Evolutionary conservation across 495 filamentous ascomycete species (phyloP), one percentile per base, ranked within the genome.

Genomic region (Penicillium cosmopolitanum): DNA sequence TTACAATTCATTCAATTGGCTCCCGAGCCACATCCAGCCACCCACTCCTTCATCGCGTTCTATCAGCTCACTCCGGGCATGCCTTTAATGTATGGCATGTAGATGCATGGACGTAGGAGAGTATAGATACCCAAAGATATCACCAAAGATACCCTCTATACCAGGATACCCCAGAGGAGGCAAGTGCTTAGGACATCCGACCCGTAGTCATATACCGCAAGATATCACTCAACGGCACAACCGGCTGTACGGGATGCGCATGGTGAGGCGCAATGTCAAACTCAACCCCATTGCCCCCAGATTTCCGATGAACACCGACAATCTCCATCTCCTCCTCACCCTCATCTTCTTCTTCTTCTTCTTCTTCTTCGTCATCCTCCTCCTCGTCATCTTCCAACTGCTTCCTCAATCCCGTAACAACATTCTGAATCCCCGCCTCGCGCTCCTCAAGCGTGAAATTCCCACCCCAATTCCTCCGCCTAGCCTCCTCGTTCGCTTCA

Each of bases 361-460:
- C 78, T 2, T 73, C 74, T 2, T 69, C 78, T 2, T 69, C 78
- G 2, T 73, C 74, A 2, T 72, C 74, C 1, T 85, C 83, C 0
- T 86, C 82, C 8, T 82, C 73, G 28, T 83, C 83, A 66, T 87
- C 84, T 53, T 82, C 80, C 60, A 88, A 66, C 25, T 71, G 66
- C 60, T 82, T 78, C 71, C 62, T 80, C 63, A 93, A 68, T 15
- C 90, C 90, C 11, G 88, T 91, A 5, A 84, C 80, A 40, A 93
- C 87, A 68, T 87, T 88, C 71, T 86, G 78, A n/a, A 89, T 68
- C 1, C 89, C 90, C 42, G 62, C 67, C 57, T 85, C 82, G 50
- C 80, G 76, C 77, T 94, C 90, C 64, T 86, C 89, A 7, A 84
- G 77, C 16, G 89, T 93, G 66, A 82, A 93, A 38, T 85, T 81